Evolutionary conservation across 257 asterid genomes (phyloP).

Genomic region (Plantago major): DNA sequence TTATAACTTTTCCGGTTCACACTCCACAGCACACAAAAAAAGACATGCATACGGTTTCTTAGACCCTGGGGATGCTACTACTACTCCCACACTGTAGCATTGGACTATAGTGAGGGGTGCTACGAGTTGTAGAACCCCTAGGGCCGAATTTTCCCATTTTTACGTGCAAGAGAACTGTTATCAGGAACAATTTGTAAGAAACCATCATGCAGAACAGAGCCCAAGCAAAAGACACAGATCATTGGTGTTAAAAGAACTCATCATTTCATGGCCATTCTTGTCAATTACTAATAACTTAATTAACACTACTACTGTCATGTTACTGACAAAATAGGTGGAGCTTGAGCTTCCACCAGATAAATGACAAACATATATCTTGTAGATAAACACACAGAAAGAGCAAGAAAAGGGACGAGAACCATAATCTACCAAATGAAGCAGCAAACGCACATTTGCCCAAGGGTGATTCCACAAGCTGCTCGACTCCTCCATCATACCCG

Average conservation of each 20-base stretch:
- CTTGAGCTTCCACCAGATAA: not conserved
- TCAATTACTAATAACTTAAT: not conserved
- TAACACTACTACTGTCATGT: not conserved
- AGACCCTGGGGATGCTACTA: too few relatives aligned
- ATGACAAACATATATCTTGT: not conserved
- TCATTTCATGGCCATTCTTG: not conserved
- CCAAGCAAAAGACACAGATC: too few relatives aligned
- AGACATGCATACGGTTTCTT: too few relatives aligned
- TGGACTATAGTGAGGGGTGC: too few relatives aligned
- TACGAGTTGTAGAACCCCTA: too few relatives aligned
- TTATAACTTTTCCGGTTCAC: too few relatives aligned
- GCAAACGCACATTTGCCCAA: slow-evolving; percentile 15
- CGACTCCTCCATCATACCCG: slow-evolving; percentile 58
- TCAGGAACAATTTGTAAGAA: too few relatives aligned
- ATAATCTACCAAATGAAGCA: slow-evolving; percentile 18
- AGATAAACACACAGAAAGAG: not conserved
- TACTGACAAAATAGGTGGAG: not conserved
- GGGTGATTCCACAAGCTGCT: slow-evolving; percentile 42
- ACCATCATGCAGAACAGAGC: too few relatives aligned
- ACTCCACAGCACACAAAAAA: too few relatives aligned
- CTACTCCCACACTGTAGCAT: too few relatives aligned
- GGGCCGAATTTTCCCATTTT: too few relatives aligned
- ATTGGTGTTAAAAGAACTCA: not conserved
- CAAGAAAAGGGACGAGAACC: slow-evolving; percentile 3
- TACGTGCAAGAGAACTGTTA: too few relatives aligned